Conservation (phyloP, 2,329 filamentous ascomycete species). For the Aspergillus niger region DNA sequence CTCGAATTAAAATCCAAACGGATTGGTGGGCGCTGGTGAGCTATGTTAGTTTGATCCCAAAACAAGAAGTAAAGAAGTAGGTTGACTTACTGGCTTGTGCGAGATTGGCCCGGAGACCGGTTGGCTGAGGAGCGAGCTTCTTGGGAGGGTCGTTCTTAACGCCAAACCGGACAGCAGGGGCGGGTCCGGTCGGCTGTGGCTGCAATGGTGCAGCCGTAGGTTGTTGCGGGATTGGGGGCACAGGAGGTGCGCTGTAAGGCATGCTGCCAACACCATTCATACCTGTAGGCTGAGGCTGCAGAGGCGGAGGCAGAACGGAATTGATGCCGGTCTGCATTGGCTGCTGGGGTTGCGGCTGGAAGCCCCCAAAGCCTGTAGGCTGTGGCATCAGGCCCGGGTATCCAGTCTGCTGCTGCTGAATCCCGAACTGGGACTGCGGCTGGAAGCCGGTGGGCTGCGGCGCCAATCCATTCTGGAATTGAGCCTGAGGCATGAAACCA, state of each 20-base stretch:
- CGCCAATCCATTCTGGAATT: slow-evolving; percentile 45
- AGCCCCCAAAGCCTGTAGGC: slow-evolving; percentile 56
- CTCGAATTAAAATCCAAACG: slow-evolving; percentile 64
- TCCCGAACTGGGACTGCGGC: slow-evolving; percentile 48
- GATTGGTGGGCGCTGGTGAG: slow-evolving; percentile 64
- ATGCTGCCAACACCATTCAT: slow-evolving; percentile 54
- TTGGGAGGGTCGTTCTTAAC: slow-evolving; percentile 69
- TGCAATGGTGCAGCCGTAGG: slow-evolving; percentile 64
- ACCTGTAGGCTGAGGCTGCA: slow-evolving; percentile 54
- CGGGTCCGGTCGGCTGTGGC: slow-evolving; percentile 80
- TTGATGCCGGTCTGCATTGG: slow-evolving; percentile 52
- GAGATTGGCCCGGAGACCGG: slow-evolving; percentile 85
- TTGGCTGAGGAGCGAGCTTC: slow-evolving; percentile 81
- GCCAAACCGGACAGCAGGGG: slow-evolving; percentile 87
- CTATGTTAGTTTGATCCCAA: slow-evolving; percentile 15
- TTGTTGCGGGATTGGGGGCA: slow-evolving; percentile 61
- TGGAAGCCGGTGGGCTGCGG: slow-evolving; percentile 52
- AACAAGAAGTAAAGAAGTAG: neutral
- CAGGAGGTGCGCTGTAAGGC: slow-evolving; percentile 50
- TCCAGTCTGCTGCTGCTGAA: slow-evolving; percentile 52
- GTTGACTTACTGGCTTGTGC: slow-evolving; percentile 87
- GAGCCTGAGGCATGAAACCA: slow-evolving; percentile 54
- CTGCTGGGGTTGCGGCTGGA: slow-evolving; percentile 50
- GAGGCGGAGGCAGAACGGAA: slow-evolving; percentile 56
- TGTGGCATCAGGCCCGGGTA: slow-evolving; percentile 53